Conservation (phyloP, 208 protist genomes). For the Acanthamoeba royreba region DNA sequence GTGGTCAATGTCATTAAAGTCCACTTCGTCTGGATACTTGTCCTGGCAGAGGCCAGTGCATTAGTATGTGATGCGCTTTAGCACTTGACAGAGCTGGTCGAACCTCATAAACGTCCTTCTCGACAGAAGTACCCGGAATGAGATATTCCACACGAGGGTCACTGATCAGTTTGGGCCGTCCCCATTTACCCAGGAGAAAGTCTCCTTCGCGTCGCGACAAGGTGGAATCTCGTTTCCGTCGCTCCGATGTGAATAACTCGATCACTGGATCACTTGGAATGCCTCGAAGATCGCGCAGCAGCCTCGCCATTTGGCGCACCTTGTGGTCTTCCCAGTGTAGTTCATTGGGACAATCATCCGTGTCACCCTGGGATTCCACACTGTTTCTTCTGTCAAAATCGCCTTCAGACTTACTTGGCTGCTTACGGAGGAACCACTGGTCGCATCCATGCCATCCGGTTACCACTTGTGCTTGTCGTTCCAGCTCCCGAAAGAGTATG, state of each 20-base stretch:
- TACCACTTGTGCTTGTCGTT: background rate
- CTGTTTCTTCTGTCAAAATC: background rate
- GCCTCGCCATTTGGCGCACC: background rate
- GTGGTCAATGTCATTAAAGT: slow-evolving; percentile 1
- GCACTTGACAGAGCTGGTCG: background rate
- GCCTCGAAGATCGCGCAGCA: background rate
- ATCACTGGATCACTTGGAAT: background rate
- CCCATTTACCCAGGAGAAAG: background rate
- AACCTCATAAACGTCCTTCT: background rate
- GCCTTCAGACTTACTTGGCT: background rate
- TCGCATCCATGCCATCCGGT: background rate
- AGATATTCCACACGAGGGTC: background rate
- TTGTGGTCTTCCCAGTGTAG: background rate
- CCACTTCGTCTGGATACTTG: background rate
- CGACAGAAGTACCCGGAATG: background rate
- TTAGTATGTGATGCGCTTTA: background rate
- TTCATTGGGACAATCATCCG: background rate
- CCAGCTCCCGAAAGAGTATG: background rate
- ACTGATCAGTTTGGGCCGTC: background rate
- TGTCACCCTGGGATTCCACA: background rate
- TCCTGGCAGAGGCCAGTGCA: background rate
- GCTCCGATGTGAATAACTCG: background rate
- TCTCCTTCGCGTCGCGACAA: background rate
- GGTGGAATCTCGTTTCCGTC: background rate
- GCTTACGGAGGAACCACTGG: background rate